A percentile compares a stretch with the other conserved stretches of the same genome.
phyloP scores from a whole-genome alignment of 371 early-diverging fungal species.

The Haplosporangium sp. region DNA sequence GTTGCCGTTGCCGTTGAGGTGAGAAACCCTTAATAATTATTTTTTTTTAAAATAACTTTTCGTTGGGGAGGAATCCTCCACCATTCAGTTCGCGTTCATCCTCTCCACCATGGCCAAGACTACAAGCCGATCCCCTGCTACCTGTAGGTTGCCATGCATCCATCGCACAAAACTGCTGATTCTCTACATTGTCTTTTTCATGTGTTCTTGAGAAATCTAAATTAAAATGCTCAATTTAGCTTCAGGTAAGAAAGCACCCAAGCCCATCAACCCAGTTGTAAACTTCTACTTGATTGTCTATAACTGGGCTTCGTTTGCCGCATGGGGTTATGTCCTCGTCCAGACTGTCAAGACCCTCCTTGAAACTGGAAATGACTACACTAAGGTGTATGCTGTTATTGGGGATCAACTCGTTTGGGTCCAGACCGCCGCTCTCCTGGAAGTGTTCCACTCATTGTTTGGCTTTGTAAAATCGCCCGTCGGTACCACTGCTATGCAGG shows the following conservation, averaged over 20 bases:
- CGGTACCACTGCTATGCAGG: constrained; percentile 85
- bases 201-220: background rate
- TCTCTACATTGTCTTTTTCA: background rate
- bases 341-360: constrained; percentile 64
- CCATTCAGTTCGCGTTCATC: background rate
- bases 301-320: constrained; percentile 79
- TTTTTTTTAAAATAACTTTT: background rate
- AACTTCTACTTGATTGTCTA: constrained; percentile 81
- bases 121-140: constrained; percentile 18
- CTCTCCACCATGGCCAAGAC: constrained; percentile 31
- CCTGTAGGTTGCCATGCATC: constrained; percentile 13
- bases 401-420: constrained; percentile 71
- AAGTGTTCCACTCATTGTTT: constrained; percentile 65
- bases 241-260: constrained; percentile 42
- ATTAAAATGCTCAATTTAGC: background rate
- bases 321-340: constrained; percentile 81
- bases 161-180: background rate
- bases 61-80: constrained; percentile 10
- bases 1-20: too few species aligned
- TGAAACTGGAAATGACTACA: constrained; percentile 62
- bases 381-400: constrained; percentile 67
- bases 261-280: constrained; percentile 50
- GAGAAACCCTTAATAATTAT: background rate
- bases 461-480: constrained; percentile 88
- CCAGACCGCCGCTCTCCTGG: constrained; percentile 84